Conservation (phyloP, 2,329 filamentous ascomycete species). For the Fusarium metavorans region DNA sequence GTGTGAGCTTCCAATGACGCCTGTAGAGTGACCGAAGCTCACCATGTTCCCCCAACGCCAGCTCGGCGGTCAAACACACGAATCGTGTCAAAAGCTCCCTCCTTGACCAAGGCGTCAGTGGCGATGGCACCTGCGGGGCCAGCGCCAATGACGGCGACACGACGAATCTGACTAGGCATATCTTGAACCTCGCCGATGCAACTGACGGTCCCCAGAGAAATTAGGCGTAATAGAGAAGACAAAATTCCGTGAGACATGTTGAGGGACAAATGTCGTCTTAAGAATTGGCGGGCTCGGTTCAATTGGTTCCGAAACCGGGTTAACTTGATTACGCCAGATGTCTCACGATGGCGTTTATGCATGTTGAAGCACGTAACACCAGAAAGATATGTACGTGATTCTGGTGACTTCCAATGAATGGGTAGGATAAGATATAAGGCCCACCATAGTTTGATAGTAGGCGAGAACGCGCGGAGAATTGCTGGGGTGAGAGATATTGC, state of each 20-base stretch:
- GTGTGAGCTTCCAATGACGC: not conserved
- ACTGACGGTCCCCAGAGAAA: not conserved
- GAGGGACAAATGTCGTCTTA: not conserved
- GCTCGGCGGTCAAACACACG: constrained; percentile 28
- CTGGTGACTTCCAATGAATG: not conserved
- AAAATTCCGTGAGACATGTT: not conserved
- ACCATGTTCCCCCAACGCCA: constrained; percentile 24
- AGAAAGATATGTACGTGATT: not conserved
- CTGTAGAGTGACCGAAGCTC: not conserved
- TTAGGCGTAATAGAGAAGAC: not conserved
- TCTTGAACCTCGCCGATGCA: not conserved
- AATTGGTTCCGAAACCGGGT: not conserved
- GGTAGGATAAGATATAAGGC: not conserved
- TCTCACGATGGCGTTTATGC: not conserved
- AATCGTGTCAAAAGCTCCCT: constrained; percentile 22
- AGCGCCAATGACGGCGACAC: constrained; percentile 28
- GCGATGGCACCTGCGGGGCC: constrained; percentile 31
- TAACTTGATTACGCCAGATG: not conserved
- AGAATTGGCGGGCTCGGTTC: not conserved
- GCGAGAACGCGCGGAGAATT: not conserved
- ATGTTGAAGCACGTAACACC: not conserved
- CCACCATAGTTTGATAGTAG: not conserved
- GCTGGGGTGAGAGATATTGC: not conserved
- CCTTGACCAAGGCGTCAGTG: constrained; percentile 30
- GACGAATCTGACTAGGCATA: not conserved